Base-by-base conservation (phyloP, 1,284 basidiomycete genomes). In the Fomitopsis betulina region DNA sequence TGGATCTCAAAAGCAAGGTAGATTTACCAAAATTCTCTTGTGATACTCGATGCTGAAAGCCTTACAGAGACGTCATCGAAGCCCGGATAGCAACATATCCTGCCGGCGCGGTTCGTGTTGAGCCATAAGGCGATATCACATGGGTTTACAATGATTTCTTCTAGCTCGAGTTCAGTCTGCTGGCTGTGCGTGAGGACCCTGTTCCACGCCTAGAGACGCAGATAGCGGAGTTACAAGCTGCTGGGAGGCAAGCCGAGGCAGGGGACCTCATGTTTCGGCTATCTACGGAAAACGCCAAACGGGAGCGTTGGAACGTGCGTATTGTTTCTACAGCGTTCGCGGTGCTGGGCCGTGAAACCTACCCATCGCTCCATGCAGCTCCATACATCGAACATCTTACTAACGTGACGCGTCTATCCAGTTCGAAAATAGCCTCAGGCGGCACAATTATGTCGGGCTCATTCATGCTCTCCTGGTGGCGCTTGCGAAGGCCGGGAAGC, bases 111-210 rank as follows among this genome's bases (percentile, higher is more conserved):
- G 93, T 96, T 72, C 68, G 89, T 80, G 56, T 35, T 37, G 21
- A 57, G 43, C 57, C 13, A 33, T 49, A 9, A 37, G 23, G 25
- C 17, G 40, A 15, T n/a, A 30, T 19, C 45, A 9, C 30, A 51
- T 13, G 19, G 2, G 8, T 10, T 15, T 17, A 23, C 38, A 15
- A 13, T 6, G 25, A 4, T 27, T 30, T 17, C 25, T 17, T 30
- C 25, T 59, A 94, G 91, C 78, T 96, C 61, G 91, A 95, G 72
- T 97, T 97, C 79, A 95, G 91, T 73, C 82, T 97, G 39, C 83
- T 96, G 52, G 92, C 92, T 6, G 77, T 97, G 42, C 85, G 89
- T 59, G 85, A 90, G 56, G 91, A 93, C 67, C 89, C 91, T 19
- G 67, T 94, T 19, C 89, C 90, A 19, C 68, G 73, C 7, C 77